Conservation (phyloP, 225 moss, liverwort and hornwort genomes). For the Pseudoscleropodium purum region DNA sequence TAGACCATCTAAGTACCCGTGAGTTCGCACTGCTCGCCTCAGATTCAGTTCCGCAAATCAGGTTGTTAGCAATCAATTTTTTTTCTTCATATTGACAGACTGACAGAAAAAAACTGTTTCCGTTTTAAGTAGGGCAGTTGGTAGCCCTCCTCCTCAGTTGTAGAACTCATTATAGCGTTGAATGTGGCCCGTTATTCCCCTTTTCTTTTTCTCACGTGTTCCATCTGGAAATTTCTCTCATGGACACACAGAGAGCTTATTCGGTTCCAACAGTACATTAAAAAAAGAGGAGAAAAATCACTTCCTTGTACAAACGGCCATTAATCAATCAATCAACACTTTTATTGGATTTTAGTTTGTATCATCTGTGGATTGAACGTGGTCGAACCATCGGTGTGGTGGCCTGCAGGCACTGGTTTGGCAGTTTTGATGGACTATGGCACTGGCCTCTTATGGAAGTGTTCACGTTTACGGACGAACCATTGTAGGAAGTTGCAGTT, state of each 20-base stretch:
- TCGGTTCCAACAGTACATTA: neutral
- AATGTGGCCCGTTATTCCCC: neutral
- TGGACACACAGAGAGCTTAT: neutral
- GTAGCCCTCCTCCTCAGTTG: neutral
- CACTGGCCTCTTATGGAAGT: constrained; percentile 62
- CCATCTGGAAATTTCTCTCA: neutral
- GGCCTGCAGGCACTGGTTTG: constrained; percentile 51
- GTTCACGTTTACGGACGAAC: constrained; percentile 48
- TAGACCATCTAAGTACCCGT: constrained; percentile 51
- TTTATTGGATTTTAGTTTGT: neutral
- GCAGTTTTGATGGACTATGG: constrained; percentile 61
- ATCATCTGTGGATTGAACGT: constrained; percentile 10
- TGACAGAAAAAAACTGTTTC: neutral
- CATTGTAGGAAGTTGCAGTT: constrained; percentile 20
- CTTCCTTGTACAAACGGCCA: constrained; percentile 3
- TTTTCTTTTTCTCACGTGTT: neutral
- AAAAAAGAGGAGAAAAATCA: neutral
- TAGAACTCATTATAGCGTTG: neutral
- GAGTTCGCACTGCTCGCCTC: constrained; percentile 55
- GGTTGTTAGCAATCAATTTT: constrained; percentile 32
- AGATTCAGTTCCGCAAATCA: constrained; percentile 42
- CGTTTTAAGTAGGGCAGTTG: neutral
- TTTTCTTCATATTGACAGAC: constrained; percentile 8
- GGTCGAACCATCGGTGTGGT: constrained; percentile 30
- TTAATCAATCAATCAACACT: neutral